Percentiles rank a stretch among this genome's conserved stretches.
phyloP scores from a whole-genome alignment of 2,329 filamentous ascomycete species.

The Malbranchea cinnamomea region DNA sequence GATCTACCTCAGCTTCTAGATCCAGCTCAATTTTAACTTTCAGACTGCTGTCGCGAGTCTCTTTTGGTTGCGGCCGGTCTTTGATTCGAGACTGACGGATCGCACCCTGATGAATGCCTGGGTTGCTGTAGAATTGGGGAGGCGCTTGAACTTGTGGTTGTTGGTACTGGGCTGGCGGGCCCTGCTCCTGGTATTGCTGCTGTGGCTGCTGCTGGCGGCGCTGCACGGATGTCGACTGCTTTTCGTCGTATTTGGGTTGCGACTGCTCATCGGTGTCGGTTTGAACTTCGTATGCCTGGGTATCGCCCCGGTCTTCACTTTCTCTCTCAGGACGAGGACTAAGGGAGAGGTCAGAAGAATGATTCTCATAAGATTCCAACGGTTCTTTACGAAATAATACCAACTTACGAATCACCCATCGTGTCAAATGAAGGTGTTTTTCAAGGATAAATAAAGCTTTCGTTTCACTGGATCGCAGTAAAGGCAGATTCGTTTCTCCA shows the following conservation, averaged over 20 bases:
- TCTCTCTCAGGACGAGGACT: slow-evolving; percentile 2
- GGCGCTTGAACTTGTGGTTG: slow-evolving; percentile 2
- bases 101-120: slow-evolving; percentile 2
- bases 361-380: no score
- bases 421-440: no score
- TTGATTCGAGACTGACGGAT: slow-evolving; percentile 22
- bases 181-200: neutral
- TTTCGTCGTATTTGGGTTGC: slow-evolving; percentile 2
- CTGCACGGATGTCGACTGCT: slow-evolving; percentile 1
- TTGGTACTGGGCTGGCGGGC: slow-evolving; percentile 1
- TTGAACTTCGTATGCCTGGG: slow-evolving; percentile 5
- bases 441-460: no score
- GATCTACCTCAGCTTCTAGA: slow-evolving; percentile 11
- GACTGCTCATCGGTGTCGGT: slow-evolving; percentile 5
- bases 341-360: slow-evolving; percentile 3
- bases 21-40: slow-evolving; percentile 31
- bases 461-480: no score
- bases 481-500: no score
- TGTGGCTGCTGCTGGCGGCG: slow-evolving; percentile 1
- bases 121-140: neutral
- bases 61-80: slow-evolving; percentile 21
- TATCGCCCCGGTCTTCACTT: slow-evolving; percentile 2
- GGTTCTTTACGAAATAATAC: no score
- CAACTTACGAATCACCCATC: no score
- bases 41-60: slow-evolving; percentile 23